Evolutionary conservation across 2,329 filamentous ascomycete genomes (phyloP), one percentile per base, ranked within the genome.

Genomic region (Sclerotinia nivalis): DNA sequence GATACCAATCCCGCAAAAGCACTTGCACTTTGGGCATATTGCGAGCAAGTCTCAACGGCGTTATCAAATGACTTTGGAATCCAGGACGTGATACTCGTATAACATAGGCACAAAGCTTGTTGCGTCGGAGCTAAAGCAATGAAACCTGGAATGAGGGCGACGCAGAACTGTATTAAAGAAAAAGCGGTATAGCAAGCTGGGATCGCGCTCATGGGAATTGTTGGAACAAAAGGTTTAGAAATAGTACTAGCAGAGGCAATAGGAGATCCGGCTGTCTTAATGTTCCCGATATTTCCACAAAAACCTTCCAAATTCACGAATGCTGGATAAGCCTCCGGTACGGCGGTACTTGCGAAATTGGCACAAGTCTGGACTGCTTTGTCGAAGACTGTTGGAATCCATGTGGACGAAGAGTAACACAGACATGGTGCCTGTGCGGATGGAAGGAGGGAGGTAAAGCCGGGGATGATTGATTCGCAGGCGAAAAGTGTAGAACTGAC

Each of bases 391-490:
- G 64, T 60, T 1, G 76, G 76, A 6, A 54, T 64, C 76, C 76
- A 77, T 1, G 60, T 28, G 2, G 71, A 73, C 9, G 70, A 71
- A 2, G 73, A 74, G 59, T 77, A 77, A 59, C 76, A 77, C n/a
- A 77, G 73, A 70, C 76, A 77, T 43, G 71, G 65, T 22, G 76
- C 76, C 69, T 77, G 76, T 22, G 67, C 56, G 13, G 74, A 64
- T 10, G 74, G 72, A 13, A 67, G 67, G 0, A 77, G 70, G 2
- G 68, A 65, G 40, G 73, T 72, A 68, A 77, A 77, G 18, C 69
- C 69, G 10, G 72, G 71, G 3, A 70, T 75, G 18, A 76, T 69
- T 9, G 70, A 73, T 25, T 65, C 68, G 72, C 76, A 77, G 43
- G 73, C 73, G 4, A 66, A 70, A 18, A 77, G 72, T 7, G 74